phyloP scores from a whole-genome alignment of 495 filamentous ascomycete genomes.

The Haplographium delicatum region DNA sequence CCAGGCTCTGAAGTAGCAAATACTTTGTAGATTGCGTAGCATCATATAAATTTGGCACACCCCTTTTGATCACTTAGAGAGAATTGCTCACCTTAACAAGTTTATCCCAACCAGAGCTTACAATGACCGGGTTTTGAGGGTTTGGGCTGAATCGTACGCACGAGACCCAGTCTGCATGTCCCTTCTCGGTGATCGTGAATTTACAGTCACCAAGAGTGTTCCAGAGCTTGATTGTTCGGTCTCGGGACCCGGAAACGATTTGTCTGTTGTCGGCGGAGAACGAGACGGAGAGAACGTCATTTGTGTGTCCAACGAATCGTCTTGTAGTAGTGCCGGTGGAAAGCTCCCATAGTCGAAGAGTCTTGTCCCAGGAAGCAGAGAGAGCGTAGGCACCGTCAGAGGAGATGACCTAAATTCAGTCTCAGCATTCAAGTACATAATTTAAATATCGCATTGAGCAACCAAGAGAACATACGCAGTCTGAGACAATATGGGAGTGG shows the following conservation, averaged over 20 bases:
- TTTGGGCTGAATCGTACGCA: constrained; percentile 99
- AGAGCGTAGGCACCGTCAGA: constrained; percentile 99
- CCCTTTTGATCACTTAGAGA: not conserved
- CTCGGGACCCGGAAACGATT: constrained; percentile 98
- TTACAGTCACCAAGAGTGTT: constrained; percentile 99
- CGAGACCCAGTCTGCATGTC: constrained; percentile 98
- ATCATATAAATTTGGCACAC: constrained; percentile 59
- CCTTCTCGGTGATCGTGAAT: constrained; percentile 99
- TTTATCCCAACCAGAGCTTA: constrained; percentile 99
- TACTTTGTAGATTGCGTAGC: constrained; percentile 78
- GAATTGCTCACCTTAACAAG: constrained; percentile 86
- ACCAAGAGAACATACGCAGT: constrained; percentile 74
- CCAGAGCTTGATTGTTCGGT: constrained; percentile 99
- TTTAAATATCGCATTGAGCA: constrained; percentile 10
- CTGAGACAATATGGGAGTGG: constrained; percentile 99
- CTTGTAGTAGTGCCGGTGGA: constrained; percentile 93
- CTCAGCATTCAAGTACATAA: constrained; percentile 18
- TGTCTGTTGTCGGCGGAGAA: constrained; percentile 99
- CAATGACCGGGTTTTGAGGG: constrained; percentile 99
- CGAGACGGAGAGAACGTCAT: constrained; percentile 98
- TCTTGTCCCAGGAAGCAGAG: constrained; percentile 99
- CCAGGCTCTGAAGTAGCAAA: constrained; percentile 99
- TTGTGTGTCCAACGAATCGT: constrained; percentile 97
- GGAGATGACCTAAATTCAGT: constrained; percentile 79
- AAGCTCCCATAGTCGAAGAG: constrained; percentile 98